phyloP scores from a whole-genome alignment of 139 green algal genomes.

The Coccomyxa sp. region DNA sequence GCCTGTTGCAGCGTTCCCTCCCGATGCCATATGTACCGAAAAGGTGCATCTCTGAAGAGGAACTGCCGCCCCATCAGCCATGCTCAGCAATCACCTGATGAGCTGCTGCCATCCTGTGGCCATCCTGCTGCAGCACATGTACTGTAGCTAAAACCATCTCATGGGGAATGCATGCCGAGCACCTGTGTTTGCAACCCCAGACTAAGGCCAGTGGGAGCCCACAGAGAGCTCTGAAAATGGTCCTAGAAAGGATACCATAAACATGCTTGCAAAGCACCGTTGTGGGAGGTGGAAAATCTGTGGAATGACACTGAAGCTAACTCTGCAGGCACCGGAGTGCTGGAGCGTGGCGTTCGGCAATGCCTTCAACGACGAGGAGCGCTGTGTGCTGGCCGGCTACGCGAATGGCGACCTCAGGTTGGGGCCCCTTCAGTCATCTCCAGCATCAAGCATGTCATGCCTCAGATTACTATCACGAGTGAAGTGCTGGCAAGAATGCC shows the following conservation, averaged over 20 bases:
- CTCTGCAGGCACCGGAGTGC: slow-evolving; percentile 55
- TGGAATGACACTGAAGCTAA: background rate
- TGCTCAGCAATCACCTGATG: background rate
- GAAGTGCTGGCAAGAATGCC: too few species aligned
- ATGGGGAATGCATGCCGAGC: background rate
- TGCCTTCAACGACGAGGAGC: slow-evolving; percentile 76
- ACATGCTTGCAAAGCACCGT: background rate
- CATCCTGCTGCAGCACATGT: background rate
- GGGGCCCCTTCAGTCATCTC: background rate
- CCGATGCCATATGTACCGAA: slow-evolving; percentile 52
- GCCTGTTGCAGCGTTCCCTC: slow-evolving; percentile 69
- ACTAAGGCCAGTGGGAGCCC: background rate
- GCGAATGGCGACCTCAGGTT: slow-evolving; percentile 85
- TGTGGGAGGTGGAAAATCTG: background rate
- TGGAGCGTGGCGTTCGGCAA: slow-evolving; percentile 86
- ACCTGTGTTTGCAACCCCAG: background rate
- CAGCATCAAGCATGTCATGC: too few species aligned
- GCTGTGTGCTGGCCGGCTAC: slow-evolving; percentile 82
- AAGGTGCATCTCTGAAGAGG: slow-evolving; percentile 12
- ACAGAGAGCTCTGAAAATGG: too few species aligned
- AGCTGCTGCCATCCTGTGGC: background rate
- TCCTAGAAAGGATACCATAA: background rate
- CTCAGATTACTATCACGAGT: too few species aligned
- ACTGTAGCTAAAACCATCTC: too few species aligned
- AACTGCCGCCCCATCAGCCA: too few species aligned